These are phyloP conservation scores for Claviceps capensis DNA, from an alignment of 2,329 filamentous ascomycete genomes.

Conservation along the genomic window DNA sequence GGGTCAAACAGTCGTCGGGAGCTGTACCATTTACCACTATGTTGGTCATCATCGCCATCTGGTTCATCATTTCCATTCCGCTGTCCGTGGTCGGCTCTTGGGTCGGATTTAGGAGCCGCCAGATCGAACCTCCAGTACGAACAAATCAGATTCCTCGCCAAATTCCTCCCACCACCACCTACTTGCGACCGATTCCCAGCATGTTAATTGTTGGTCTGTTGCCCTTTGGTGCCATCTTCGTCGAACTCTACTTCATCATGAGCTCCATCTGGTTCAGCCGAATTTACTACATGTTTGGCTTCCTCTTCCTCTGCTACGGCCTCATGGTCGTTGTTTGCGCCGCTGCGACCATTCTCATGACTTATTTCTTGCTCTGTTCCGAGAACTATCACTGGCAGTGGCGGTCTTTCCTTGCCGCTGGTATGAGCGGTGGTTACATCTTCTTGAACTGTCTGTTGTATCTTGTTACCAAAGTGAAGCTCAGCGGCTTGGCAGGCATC, in stretches of 20 bases:
- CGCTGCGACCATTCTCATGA: constrained; percentile 81
- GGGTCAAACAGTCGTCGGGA: constrained; percentile 82
- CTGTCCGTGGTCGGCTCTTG: constrained; percentile 83
- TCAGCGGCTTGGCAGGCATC: constrained; percentile 71
- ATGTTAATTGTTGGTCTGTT: constrained; percentile 86
- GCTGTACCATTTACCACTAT: constrained; percentile 95
- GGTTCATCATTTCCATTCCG: constrained; percentile 93
- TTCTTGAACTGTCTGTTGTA: constrained; percentile 86
- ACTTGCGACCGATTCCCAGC: constrained; percentile 74
- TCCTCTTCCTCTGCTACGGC: constrained; percentile 93
- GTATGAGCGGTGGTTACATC: constrained; percentile 81
- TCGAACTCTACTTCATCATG: constrained; percentile 99
- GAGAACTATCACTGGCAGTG: constrained; percentile 99
- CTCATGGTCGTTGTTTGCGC: constrained; percentile 95
- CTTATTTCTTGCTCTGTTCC: constrained; percentile 89
- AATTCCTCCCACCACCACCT: constrained; percentile 72
- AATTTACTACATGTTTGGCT: constrained; percentile 99
- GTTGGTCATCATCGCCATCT: constrained; percentile 84
- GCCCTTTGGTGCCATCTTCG: constrained; percentile 92
- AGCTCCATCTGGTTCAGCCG: constrained; percentile 97
- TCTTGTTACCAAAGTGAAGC: constrained; percentile 75
- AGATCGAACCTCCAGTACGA: constrained; percentile 67
- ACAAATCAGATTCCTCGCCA: constrained; percentile 98
- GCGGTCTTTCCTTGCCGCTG: constrained; percentile 84
- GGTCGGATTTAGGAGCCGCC: constrained; percentile 70